Base-by-base conservation (phyloP, 1,284 basidiomycete genomes). In the Abortiporus biennis region DNA sequence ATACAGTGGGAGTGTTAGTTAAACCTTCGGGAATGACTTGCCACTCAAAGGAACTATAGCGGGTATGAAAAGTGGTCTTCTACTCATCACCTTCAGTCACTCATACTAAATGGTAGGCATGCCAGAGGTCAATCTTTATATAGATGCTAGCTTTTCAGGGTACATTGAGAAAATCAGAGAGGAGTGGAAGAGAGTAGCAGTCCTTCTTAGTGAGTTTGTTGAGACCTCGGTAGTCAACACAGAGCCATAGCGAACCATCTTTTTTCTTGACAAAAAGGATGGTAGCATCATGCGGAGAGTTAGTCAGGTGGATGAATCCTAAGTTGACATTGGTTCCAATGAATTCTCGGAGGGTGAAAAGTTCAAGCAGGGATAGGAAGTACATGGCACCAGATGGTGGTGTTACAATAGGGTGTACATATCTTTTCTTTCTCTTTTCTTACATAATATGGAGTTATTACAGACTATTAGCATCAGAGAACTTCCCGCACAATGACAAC, bases 251-350 rank as follows among this genome's bases (percentile, higher is more conserved):
- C 0, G 47, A 38, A 2, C 63, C 61, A 45, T 68, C 64, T 48
- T 68, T 67, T 54, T 72, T 71, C 32, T 58, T 58, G 20, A 67
- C 58, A 41, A 68, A 70, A 16, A 71, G 56, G 36, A 68, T 54
- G 0, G 65, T 61, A 0, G 64, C 44, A 0, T 42, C 57, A 30
- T 52, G 49, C 0, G 54, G 53, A 2, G 58, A 57, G 17, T 53
- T 61, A 0, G 61, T 60, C 6, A 38, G 46, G 0, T 43, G 34
- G 20, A 61, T 61, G 8, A 36, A 40, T 2, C 58, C 50, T 12
- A 31, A 52, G 2, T 34, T 16, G 0, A 65, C 51, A 38, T 62
- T 63, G 21, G 65, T 57, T 5, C 58, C 45, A 2, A 64, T 12
- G 45, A 57, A 64, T 11, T 40, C 43, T 13, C 51, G 44, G 2